Base-by-base conservation (phyloP, 2,329 filamentous ascomycete genomes). In the Trichoderma semiorbis region DNA sequence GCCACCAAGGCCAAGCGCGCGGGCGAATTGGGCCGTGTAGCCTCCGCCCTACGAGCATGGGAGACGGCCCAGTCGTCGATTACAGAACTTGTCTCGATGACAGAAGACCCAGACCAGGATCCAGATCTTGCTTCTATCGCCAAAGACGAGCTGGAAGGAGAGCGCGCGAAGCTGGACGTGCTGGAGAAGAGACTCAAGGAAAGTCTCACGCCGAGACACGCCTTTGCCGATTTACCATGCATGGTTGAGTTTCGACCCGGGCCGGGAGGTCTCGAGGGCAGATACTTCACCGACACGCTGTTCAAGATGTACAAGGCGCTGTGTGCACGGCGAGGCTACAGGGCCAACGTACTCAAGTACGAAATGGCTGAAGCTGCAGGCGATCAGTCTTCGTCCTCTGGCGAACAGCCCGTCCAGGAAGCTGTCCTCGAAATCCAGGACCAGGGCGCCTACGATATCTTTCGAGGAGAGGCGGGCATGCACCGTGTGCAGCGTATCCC, bases 401-500 rank as follows among this genome's bases (percentile, higher is more conserved):
- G 87, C 64, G 92, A 94, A 74, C 83, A 88, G 30, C 91, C 93
- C 7, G 85, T 98, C 3, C 90, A 92, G 70, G 96, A 98, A 84
- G 96, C 93, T 8, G 90, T 99, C 28, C 86, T 99, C 30, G 94
- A 98, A 80, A 85, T 99, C 43, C 89, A 91, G 72, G 88, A 90
- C 64, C 83, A 89, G 1, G 93, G 93, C 34, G 91, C 94, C 26
- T 99, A 97, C 81, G 93, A 92, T 73, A 78, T 89, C 2, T 89
- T 99, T 77, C 89, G 95, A 73, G 91, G 91, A 76, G 96, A 99
- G 82, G 93, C 95, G 3, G 96, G 96, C 36, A 96, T 99, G 75
- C 96, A 99, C 80, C 90, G 96, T 32, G 96, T 99, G 0, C 96
- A 99, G 84, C 90, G 96, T 30, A 91, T 99, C 4, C 96, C 96